Base-by-base conservation (phyloP, 176 grass and related monocot genomes). In the Triticum dicoccoides region DNA sequence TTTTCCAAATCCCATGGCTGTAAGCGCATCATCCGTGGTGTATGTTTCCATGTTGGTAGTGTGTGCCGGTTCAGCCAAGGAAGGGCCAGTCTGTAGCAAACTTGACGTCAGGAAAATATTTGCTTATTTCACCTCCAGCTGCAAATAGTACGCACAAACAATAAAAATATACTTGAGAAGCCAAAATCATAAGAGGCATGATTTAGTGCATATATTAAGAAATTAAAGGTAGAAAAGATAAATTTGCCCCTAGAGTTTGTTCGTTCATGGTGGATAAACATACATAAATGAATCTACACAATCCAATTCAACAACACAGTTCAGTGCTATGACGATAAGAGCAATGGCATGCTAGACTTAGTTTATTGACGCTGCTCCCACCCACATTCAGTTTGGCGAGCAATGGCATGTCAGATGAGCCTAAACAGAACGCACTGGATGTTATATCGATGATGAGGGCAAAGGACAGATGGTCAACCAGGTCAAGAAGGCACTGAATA, bases 1-100 rank as follows among this genome's bases (percentile, higher is more conserved):
- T 82, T 88, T 98, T 15, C 95, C 95, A 41, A 98, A 98, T 58
- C 95, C 93, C 91, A 91, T 59, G 12, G 34, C 29, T 63, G 90
- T 12, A 47, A 98, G 91, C 0, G 95, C 95, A 14, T 92, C 87
- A 73, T 98, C 93, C 15, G 89, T 85, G 8, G 93, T 95, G 83
- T 95, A 98, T 66, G 85, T 93, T 61, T 81, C 83, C 59, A 86
- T 82, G 38, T 32, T 90, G 30, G 63, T 85, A 68, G 76, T 61
- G 84, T 92, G 87, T 91, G 76, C 65, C 17, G 42, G 67, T 58
- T 32, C 68, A 69, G 77, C 38, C 39, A 13, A 25, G 18, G 25
- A 49, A 59, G 42, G 37, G 42, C 33, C 10, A 67, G 27, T 39
- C n/a, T 66, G 25, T 76, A 73, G 14, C 29, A 69, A 80, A 42